These are phyloP conservation scores for Begonia masoniana DNA, from an alignment of 306 rosid genomes.

Conservation along the genomic window DNA sequence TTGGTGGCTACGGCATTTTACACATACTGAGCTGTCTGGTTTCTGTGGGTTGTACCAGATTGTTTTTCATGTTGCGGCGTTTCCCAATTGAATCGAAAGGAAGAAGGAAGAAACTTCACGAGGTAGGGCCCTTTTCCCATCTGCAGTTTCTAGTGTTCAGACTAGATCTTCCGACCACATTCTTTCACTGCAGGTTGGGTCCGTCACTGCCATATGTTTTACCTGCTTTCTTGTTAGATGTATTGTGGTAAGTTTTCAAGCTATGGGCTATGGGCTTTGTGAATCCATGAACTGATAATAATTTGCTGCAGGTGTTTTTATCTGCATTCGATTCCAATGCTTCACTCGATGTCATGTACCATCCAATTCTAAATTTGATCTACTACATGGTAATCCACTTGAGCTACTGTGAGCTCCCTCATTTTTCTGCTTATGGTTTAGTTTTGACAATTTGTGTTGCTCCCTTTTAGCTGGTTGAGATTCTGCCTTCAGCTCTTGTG, in stretches of 20 bases:
- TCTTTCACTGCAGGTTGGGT: constrained; percentile 70
- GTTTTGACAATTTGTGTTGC: constrained; percentile 10
- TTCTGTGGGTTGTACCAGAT: constrained; percentile 24
- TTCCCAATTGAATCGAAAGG: constrained; percentile 98
- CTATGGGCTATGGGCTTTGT: too few species aligned
- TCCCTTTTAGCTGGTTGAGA: constrained; percentile 64
- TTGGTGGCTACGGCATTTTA: constrained; percentile 8
- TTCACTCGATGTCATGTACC: constrained; percentile 70
- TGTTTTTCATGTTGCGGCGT: constrained; percentile 93
- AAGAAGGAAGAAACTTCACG: constrained; percentile 93
- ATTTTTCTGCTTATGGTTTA: background rate
- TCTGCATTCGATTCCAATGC: constrained; percentile 66
- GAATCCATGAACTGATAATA: too few species aligned
- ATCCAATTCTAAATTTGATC: constrained; percentile 49
- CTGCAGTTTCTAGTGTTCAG: constrained; percentile 1
- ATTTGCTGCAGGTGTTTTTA: constrained; percentile 43
- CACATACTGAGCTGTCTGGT: constrained; percentile 6
- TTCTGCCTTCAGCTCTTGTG: constrained; percentile 87
- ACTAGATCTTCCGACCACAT: background rate
- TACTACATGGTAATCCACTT: constrained; percentile 65
- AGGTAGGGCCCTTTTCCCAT: constrained; percentile 31
- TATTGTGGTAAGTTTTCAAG: constrained; percentile 45
- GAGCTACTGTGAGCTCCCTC: background rate
- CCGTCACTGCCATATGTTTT: constrained; percentile 90
- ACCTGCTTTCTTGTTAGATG: constrained; percentile 91